Conservation (phyloP, 495 filamentous ascomycete genomes). For the Aspergillus cristatus region DNA sequence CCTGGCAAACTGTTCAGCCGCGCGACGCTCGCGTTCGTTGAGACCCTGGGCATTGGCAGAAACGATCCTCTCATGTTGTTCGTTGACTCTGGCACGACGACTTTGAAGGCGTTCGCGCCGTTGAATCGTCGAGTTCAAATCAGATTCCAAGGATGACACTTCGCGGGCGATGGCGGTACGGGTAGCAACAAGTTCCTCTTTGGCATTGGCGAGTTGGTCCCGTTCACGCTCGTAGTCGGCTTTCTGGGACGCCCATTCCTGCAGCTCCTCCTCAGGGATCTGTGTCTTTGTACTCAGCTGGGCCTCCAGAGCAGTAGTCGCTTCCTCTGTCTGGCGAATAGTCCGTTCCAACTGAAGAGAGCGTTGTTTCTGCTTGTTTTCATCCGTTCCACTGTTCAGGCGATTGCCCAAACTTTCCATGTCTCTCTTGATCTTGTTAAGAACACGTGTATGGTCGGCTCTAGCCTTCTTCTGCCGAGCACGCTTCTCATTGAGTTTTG, state of each 20-base stretch:
- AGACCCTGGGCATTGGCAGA: slow-evolving; percentile 67
- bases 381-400: slow-evolving; percentile 63
- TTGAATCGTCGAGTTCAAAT: slow-evolving; percentile 55
- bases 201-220: slow-evolving; percentile 49
- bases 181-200: slow-evolving; percentile 49
- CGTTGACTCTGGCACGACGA: slow-evolving; percentile 65
- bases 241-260: slow-evolving; percentile 52
- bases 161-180: slow-evolving; percentile 57
- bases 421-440: slow-evolving; percentile 66
- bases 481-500: slow-evolving; percentile 68
- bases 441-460: slow-evolving; percentile 67
- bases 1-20: slow-evolving; percentile 56
- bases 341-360: slow-evolving; percentile 67
- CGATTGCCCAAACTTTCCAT: slow-evolving; percentile 64
- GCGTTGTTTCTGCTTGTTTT: slow-evolving; percentile 75
- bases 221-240: slow-evolving; percentile 53
- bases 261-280: slow-evolving; percentile 57
- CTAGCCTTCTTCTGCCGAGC: slow-evolving; percentile 63
- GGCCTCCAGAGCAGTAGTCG: slow-evolving; percentile 47
- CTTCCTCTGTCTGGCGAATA: slow-evolving; percentile 76
- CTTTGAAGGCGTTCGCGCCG: slow-evolving; percentile 70
- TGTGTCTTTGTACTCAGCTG: slow-evolving; percentile 59
- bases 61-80: slow-evolving; percentile 68
- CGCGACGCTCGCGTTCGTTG: slow-evolving; percentile 63
- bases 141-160: slow-evolving; percentile 53